Base-by-base conservation (phyloP, 805 yeast species). In the Yarrowia keelungensis region DNA sequence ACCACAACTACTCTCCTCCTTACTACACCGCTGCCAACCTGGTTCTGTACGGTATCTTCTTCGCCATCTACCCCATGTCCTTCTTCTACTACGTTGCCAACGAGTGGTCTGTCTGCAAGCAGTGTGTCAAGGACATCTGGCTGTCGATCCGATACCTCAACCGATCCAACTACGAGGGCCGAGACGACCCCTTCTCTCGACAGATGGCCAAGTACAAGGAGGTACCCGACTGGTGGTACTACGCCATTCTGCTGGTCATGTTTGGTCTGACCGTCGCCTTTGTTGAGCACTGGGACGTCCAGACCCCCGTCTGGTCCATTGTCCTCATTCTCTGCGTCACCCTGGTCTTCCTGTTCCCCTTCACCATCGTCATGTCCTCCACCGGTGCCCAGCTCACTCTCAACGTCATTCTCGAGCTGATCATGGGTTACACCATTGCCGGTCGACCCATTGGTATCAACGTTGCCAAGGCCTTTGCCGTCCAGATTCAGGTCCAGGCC, bases 341-440 rank as follows among this genome's bases (percentile, higher is more conserved):
- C 68, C 76, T 85, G 47, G 75, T 86, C 19, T 86, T 88, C 75
- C 77, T 88, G 69, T 77, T 88, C 66, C 92, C 92, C 10, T 79
- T 87, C 36, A 84, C 87, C 5, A 79, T 89, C 11, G 81, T 89
- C 67, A 84, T 84, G 35, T 86, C 91, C 9, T 83, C 84, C 42
- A 86, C 91, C 0, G 88, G 87, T 54, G 82, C 78, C 61, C 73
- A 82, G 3, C 81, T 88, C 70, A 87, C 88, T n/a, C 78, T 88
- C 70, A 86, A 86, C 73, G 90, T 87, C 1, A 76, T 89, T 62
- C 84, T 86, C 8, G 91, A 88, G 73, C 78, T 89, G 67, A 81
- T 89, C 67, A 84, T 86, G 59, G 92, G 92, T 2, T 87, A 86
- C 74, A 84, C 88, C 65, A 79, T 87, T 19, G 91, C 91, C 3